Evolutionary conservation across 164 flowering plant genomes (phyloP), one percentile per base, ranked within the genome.

Genomic region (Sextonia rubra): DNA sequence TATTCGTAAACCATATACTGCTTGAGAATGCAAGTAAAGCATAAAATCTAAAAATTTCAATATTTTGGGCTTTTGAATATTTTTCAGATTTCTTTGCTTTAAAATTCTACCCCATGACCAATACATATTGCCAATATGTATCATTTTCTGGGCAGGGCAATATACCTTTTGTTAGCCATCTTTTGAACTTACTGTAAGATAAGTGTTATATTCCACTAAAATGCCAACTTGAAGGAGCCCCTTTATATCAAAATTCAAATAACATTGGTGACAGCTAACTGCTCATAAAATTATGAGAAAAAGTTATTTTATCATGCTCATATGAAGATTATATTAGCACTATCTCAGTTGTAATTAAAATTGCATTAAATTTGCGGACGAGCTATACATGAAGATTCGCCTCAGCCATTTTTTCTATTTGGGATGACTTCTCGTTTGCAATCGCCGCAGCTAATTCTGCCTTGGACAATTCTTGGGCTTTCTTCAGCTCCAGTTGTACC

Each of bases 341-440:
- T 15, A 52, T 52, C 58, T 15, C 15, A 64, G 27, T 27, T 61
- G 27, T 9, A 23, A 61, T 12, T 64, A 64, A 3, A 17, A 27
- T 29, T 66, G 69, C 26, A 32, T 66, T n/a, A 61, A 61, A 22
- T 9, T 64, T 4, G 67, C 27, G 2, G 17, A 77, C 22, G 73
- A 66, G 37, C 29, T 86, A 75, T 87, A 96, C 99, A 88, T 93
- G 76, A 73, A 92, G 89, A 82, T 93, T 83, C 75, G 98, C 99
- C 80, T 96, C 99, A 1, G 89, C 90, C 88, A 93, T 87, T 81
- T 89, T 91, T 79, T 91, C 95, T 80, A 96, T 88, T 76, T 92
- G 98, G 60, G 94, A 82, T 64, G 97, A 90, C 81, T 96, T 96
- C 85, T 96, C 98, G 70, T 79, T 87, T 69, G 91, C 94, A 80